phyloP scores from a whole-genome alignment of 2,329 filamentous ascomycete genomes.

The Alternaria consortialis region DNA sequence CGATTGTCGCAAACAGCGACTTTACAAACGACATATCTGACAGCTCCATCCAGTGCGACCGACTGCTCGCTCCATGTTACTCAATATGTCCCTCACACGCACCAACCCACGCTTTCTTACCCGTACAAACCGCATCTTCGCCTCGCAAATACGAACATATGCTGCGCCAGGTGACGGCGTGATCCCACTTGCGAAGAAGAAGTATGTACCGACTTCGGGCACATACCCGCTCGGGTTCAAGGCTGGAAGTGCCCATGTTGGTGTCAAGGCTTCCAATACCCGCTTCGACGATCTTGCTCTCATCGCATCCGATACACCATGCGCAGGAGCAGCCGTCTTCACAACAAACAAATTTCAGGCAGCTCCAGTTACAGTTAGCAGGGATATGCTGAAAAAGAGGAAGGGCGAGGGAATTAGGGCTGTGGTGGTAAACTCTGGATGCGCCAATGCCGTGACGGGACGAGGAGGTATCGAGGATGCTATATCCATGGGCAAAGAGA shows the following conservation, averaged over 20 bases:
- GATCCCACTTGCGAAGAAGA: slow-evolving; percentile 82
- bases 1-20: slow-evolving; percentile 2
- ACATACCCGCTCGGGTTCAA: slow-evolving; percentile 91
- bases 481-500: slow-evolving; percentile 78
- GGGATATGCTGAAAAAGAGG: slow-evolving; percentile 72
- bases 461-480: slow-evolving; percentile 90
- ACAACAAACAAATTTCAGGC: slow-evolving; percentile 99
- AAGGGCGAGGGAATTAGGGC: slow-evolving; percentile 76
- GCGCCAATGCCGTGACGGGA: slow-evolving; percentile 96
- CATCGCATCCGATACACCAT: slow-evolving; percentile 85
- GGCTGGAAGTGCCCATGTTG: slow-evolving; percentile 86
- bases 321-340: slow-evolving; percentile 89
- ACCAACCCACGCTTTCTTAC: slow-evolving; percentile 39
- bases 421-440: slow-evolving; percentile 93
- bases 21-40: slow-evolving; percentile 4
- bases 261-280: slow-evolving; percentile 92
- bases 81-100: slow-evolving; percentile 45
- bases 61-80: not conserved
- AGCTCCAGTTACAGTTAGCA: slow-evolving; percentile 88
- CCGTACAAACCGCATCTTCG: slow-evolving; percentile 35
- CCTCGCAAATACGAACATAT: slow-evolving; percentile 61
- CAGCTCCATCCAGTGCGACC: slow-evolving; percentile 8
- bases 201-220: slow-evolving; percentile 85
- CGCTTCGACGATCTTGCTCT: slow-evolving; percentile 90
- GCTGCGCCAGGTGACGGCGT: slow-evolving; percentile 66